A percentile compares a stretch with the other conserved stretches of the same genome.
phyloP scores from a whole-genome alignment of 768 basidiomycete species.

The Tricholoma sp. region DNA sequence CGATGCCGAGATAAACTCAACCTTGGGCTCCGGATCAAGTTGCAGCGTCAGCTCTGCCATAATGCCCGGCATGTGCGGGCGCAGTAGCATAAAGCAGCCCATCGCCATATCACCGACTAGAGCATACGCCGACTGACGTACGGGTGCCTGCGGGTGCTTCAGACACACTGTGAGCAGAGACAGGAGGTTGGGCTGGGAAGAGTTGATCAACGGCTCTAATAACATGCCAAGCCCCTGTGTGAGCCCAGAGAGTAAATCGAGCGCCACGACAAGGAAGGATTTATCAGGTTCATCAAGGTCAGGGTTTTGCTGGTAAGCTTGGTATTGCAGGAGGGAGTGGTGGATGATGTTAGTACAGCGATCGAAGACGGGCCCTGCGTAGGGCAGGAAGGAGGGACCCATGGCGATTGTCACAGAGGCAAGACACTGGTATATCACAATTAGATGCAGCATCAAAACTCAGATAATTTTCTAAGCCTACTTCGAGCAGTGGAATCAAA shows the following conservation, averaged over 20 bases:
- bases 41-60: constrained; percentile 88
- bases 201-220: constrained; percentile 68
- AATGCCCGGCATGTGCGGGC: constrained; percentile 81
- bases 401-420: constrained; percentile 97
- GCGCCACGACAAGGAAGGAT: constrained; percentile 94
- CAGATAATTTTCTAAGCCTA: constrained; percentile 27
- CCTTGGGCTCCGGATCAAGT: constrained; percentile 88
- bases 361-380: constrained; percentile 88
- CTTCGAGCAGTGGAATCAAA: constrained; percentile 93
- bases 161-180: constrained; percentile 81
- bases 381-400: constrained; percentile 81
- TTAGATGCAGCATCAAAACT: not conserved
- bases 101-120: constrained; percentile 97
- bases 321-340: constrained; percentile 76
- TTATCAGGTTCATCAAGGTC: constrained; percentile 94
- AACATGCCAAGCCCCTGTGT: constrained; percentile 87
- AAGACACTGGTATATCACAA: constrained; percentile 60
- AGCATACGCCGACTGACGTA: constrained; percentile 96
- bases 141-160: constrained; percentile 93
- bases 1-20: constrained; percentile 93
- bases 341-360: constrained; percentile 87
- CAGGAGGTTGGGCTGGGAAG: constrained; percentile 72
- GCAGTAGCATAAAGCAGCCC: constrained; percentile 84
- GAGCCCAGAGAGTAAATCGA: constrained; percentile 94
- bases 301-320: constrained; percentile 81